Evolutionary conservation across 768 basidiomycete genomes (phyloP).

Genomic region (Pulveroboletus ravenelii): DNA sequence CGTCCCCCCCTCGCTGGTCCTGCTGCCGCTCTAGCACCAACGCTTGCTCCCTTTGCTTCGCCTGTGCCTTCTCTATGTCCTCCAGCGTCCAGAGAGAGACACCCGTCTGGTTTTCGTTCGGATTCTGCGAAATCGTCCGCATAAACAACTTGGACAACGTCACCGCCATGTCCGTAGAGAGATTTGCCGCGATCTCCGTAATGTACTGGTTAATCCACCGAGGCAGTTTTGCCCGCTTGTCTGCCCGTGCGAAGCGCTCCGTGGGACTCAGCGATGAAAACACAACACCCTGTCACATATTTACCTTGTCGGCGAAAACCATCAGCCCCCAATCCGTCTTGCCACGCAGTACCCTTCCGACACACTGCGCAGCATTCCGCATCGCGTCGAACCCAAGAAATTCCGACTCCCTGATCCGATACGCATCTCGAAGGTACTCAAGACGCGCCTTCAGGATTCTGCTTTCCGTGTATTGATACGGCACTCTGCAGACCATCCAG

Average conservation of each 20-base stretch:
- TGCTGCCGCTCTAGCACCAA: slow-evolving; percentile 38
- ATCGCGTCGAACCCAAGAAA: slow-evolving; percentile 99
- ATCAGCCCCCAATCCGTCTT: slow-evolving; percentile 99
- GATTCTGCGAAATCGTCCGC: slow-evolving; percentile 97
- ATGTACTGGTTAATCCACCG: slow-evolving; percentile 99
- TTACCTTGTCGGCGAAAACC: slow-evolving; percentile 98
- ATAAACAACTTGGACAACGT: slow-evolving; percentile 95
- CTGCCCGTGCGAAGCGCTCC: slow-evolving; percentile 86
- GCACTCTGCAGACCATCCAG: slow-evolving; percentile 52
- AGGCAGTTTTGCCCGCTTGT: slow-evolving; percentile 93
- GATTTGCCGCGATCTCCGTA: slow-evolving; percentile 94
- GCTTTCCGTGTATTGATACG: slow-evolving; percentile 97
- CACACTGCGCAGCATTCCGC: slow-evolving; percentile 98
- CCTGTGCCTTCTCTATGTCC: slow-evolving; percentile 83
- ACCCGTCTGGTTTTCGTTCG: slow-evolving; percentile 93
- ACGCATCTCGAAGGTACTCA: slow-evolving; percentile 97
- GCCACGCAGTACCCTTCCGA: slow-evolving; percentile 93
- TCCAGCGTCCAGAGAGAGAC: slow-evolving; percentile 93
- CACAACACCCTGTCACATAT: background rate
- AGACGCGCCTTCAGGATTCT: slow-evolving; percentile 95
- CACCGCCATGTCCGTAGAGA: slow-evolving; percentile 97
- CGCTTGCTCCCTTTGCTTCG: slow-evolving; percentile 67
- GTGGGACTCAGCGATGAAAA: background rate
- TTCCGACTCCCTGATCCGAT: slow-evolving; percentile 97
- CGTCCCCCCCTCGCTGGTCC: slow-evolving; percentile 18